Evolutionary conservation across 2,329 filamentous ascomycete species (phyloP).

Genomic region (Penicillium psychrosexuale): DNA sequence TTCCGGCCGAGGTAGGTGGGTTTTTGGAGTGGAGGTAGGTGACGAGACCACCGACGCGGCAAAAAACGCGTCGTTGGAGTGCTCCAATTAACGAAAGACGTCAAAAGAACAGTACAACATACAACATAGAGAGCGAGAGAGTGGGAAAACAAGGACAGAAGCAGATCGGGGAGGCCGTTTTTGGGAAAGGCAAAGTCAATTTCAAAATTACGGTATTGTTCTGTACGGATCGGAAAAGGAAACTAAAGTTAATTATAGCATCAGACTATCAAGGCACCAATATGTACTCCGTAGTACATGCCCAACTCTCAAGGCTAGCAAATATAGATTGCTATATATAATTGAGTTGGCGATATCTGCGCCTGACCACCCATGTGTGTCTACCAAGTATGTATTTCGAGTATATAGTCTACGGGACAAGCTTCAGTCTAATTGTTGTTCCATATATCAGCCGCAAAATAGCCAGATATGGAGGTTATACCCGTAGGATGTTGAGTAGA

Average conservation of each 20-base stretch:
- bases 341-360: background rate
- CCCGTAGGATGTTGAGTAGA: background rate
- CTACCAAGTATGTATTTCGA: background rate
- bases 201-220: background rate
- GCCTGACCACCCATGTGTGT: background rate
- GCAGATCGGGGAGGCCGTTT: slow-evolving; percentile 1
- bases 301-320: background rate
- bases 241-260: slow-evolving; percentile 1
- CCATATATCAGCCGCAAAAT: background rate
- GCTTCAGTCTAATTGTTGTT: background rate
- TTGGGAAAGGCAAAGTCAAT: background rate
- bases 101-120: background rate
- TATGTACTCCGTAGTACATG: background rate
- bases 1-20: background rate
- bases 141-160: background rate
- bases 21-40: slow-evolving; percentile 1
- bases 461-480: background rate
- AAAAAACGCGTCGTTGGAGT: background rate
- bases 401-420: too few relatives aligned
- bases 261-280: background rate
- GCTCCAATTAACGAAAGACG: background rate
- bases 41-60: slow-evolving; percentile 2
- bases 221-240: background rate
- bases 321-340: background rate
- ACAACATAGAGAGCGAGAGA: too few relatives aligned